A percentile compares a stretch with the other conserved stretches of the same genome.
Evolutionary conservation across 2,329 filamentous ascomycete genomes (phyloP).

Genomic region (Decorospora gaudefroyi): DNA sequence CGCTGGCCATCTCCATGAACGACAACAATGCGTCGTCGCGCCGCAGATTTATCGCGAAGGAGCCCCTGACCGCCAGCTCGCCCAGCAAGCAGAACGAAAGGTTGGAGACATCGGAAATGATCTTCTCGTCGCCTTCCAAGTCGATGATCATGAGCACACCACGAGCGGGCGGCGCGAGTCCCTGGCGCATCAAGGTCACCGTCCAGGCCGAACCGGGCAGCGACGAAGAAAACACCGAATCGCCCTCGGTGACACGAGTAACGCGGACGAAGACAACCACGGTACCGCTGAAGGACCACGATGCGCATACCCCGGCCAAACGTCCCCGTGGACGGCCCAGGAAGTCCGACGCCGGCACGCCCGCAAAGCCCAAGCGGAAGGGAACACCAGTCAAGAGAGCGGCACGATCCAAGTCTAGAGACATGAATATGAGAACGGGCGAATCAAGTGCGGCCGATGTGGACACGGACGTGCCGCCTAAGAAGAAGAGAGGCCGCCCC

Average conservation of each 20-base stretch:
- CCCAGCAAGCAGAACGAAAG: conserved; percentile 36
- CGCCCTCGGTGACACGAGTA: conserved; percentile 36
- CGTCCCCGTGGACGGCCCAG: conserved; percentile 44
- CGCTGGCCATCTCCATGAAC: conserved; percentile 39
- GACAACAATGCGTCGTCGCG: conserved; percentile 28
- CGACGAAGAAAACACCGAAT: conserved; percentile 40
- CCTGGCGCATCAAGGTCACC: conserved; percentile 57
- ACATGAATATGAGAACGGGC: conserved; percentile 20
- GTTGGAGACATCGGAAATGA: conserved; percentile 24
- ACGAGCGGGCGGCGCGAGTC: conserved; percentile 47
- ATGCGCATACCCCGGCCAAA: conserved; percentile 46
- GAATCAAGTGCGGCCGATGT: conserved; percentile 31
- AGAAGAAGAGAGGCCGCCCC: conserved; percentile 41
- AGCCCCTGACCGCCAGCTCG: conserved; percentile 37
- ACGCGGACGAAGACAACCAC: conserved; percentile 46
- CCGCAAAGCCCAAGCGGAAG: conserved; percentile 36
- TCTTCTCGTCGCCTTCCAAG: conserved; percentile 49
- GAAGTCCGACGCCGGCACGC: conserved; percentile 41
- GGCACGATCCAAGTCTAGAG: conserved; percentile 32
- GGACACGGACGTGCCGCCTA: conserved; percentile 32
- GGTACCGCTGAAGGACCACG: conserved; percentile 50
- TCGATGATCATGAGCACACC: conserved; percentile 53
- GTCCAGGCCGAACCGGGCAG: conserved; percentile 53
- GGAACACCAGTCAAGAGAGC: conserved; percentile 42
- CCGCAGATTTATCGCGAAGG: conserved; percentile 28